Percentiles rank a stretch among this genome's conserved stretches.
Evolutionary conservation across 352 stramenopile species (phyloP).

Genomic region (Globisporangium cederbergense): DNA sequence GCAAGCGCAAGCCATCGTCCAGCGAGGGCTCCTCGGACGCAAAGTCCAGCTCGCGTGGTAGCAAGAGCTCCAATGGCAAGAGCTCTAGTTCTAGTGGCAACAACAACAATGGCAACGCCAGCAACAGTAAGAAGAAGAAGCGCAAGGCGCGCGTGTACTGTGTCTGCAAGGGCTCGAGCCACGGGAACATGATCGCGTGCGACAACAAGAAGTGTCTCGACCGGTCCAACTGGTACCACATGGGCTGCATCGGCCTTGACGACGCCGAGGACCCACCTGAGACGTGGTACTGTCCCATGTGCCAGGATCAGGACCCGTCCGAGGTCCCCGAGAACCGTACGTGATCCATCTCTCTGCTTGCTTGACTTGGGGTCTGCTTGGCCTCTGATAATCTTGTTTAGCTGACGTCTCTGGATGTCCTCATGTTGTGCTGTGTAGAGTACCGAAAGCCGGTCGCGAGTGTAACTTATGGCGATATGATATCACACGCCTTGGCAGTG

Average conservation of each 20-base stretch:
- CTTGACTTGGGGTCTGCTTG: too few relatives aligned
- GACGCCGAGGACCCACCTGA: slow-evolving; percentile 45
- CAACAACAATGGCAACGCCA: slow-evolving; percentile 5
- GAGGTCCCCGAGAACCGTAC: slow-evolving; percentile 73
- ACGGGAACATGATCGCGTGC: slow-evolving; percentile 82
- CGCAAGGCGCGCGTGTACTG: slow-evolving; percentile 72
- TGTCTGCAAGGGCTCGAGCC: slow-evolving; percentile 69
- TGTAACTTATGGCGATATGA: slow-evolving; percentile 88
- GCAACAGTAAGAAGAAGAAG: slow-evolving; percentile 46
- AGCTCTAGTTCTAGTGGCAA: background rate
- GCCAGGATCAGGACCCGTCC: slow-evolving; percentile 42
- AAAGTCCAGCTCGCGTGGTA: background rate
- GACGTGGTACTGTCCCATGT: slow-evolving; percentile 75
- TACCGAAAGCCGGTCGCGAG: slow-evolving; percentile 78
- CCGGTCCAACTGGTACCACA: slow-evolving; percentile 84
- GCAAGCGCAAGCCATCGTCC: slow-evolving; percentile 22
- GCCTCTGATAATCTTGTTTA: background rate
- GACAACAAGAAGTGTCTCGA: slow-evolving; percentile 78
- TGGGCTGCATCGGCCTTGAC: slow-evolving; percentile 65
- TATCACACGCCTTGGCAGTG: slow-evolving; percentile 71
- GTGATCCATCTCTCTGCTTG: slow-evolving; percentile 9
- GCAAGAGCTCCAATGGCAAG: background rate
- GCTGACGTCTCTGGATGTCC: background rate
- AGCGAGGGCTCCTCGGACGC: slow-evolving; percentile 1
- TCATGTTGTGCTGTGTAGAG: slow-evolving; percentile 28